A percentile compares a stretch with the other conserved stretches of the same genome.
These are phyloP conservation scores for Lasiosphaeriaceae sp. DNA, from an alignment of 495 filamentous ascomycete species.

Conservation along the genomic window DNA sequence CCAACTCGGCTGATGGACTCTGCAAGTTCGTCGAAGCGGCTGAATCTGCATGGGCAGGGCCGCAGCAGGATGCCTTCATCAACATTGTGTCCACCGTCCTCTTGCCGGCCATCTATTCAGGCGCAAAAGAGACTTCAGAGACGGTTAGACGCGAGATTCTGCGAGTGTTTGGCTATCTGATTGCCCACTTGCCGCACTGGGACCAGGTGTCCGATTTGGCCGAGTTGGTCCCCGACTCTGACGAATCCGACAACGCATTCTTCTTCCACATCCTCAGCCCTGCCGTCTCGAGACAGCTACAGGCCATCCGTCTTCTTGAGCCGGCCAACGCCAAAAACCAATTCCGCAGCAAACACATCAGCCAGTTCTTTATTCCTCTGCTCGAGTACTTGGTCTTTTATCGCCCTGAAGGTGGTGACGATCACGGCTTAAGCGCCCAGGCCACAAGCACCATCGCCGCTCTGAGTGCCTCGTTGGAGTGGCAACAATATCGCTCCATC, in stretches of 20 bases:
- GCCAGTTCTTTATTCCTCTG: slow-evolving; percentile 83
- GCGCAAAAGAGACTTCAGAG: slow-evolving; percentile 73
- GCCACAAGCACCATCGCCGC: slow-evolving; percentile 69
- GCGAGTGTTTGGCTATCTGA: slow-evolving; percentile 68
- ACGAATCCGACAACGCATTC: slow-evolving; percentile 77
- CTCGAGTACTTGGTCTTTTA: slow-evolving; percentile 93
- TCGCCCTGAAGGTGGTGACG: slow-evolving; percentile 66
- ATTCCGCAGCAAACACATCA: slow-evolving; percentile 70
- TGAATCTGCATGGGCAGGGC: slow-evolving; percentile 26
- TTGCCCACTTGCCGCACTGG: slow-evolving; percentile 66
- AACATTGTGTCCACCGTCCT: slow-evolving; percentile 57
- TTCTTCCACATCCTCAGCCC: slow-evolving; percentile 91
- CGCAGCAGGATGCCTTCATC: slow-evolving; percentile 36
- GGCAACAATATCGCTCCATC: slow-evolving; percentile 84
- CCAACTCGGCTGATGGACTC: slow-evolving; percentile 74
- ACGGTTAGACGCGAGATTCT: slow-evolving; percentile 79
- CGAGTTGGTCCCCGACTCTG: slow-evolving; percentile 66
- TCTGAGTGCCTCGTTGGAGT: slow-evolving; percentile 73
- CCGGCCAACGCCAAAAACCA: slow-evolving; percentile 56
- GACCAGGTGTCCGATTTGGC: slow-evolving; percentile 69
- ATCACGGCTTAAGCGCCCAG: slow-evolving; percentile 80
- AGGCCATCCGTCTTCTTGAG: slow-evolving; percentile 75
- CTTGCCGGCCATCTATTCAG: slow-evolving; percentile 70
- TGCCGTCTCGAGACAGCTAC: slow-evolving; percentile 80
- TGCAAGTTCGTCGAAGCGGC: slow-evolving; percentile 71